phyloP scores from a whole-genome alignment of 1,284 basidiomycete genomes.

The Ustilago shanxiensis region DNA sequence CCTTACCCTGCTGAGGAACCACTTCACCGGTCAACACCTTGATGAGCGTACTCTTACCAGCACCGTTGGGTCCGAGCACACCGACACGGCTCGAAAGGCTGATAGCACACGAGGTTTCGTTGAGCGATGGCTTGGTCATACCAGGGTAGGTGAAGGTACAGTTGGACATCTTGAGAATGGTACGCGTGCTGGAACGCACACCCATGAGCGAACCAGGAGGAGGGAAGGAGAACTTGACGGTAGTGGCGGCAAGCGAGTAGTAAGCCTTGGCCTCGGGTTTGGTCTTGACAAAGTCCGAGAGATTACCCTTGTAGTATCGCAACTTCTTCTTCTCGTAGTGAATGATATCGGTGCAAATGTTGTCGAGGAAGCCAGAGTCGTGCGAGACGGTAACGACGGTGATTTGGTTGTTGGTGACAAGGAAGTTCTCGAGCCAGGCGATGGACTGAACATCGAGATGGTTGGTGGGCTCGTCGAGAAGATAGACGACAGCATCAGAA shows the following conservation, averaged over 20 bases:
- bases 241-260: conserved; percentile 94
- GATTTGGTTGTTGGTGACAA: conserved; percentile 67
- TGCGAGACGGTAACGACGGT: conserved; percentile 97
- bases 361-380: conserved; percentile 97
- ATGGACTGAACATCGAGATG: conserved; percentile 82
- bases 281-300: conserved; percentile 88
- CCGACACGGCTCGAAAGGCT: conserved; percentile 77
- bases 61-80: conserved; percentile 70
- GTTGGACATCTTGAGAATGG: conserved; percentile 91
- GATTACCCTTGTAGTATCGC: conserved; percentile 93
- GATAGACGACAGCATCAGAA: conserved; percentile 82
- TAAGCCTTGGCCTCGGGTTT: conserved; percentile 97
- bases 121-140: conserved; percentile 82
- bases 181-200: conserved; percentile 94
- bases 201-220: conserved; percentile 96
- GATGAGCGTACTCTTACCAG: conserved; percentile 84
- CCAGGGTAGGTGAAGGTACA: conserved; percentile 97
- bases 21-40: conserved; percentile 97
- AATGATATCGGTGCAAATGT: conserved; percentile 96
- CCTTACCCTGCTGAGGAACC: conserved; percentile 88
- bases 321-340: conserved; percentile 98
- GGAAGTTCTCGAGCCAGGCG: conserved; percentile 91
- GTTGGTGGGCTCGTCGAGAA: conserved; percentile 94
- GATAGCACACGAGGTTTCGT: conserved; percentile 90
- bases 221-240: conserved; percentile 96